These are phyloP conservation scores for Colletotrichum scovillei DNA, from an alignment of 2,329 filamentous ascomycete species.

Conservation along the genomic window DNA sequence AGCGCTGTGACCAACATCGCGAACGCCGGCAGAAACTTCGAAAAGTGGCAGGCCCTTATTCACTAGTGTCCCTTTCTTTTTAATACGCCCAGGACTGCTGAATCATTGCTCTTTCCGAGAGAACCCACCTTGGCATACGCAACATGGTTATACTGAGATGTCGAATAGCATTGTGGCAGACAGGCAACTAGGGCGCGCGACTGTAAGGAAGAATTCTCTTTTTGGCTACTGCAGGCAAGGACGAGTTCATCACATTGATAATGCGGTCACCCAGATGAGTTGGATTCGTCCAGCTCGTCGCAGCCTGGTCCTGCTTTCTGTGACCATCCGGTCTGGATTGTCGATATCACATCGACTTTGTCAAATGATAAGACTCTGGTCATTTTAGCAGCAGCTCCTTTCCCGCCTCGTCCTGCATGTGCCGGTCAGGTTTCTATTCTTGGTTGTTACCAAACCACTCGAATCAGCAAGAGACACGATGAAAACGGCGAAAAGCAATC, in stretches of 20 bases:
- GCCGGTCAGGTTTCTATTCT: not conserved
- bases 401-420: not conserved
- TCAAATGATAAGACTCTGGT: not conserved
- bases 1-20: not conserved
- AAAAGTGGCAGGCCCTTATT: not conserved
- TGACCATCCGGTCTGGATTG: constrained; percentile 6
- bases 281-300: not conserved
- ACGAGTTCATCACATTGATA: not conserved
- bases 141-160: not conserved
- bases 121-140: not conserved
- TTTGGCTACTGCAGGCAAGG: not conserved
- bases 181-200: not conserved
- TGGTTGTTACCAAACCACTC: not conserved
- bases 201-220: not conserved
- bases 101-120: not conserved
- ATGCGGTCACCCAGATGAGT: not conserved
- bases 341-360: not conserved
- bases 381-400: not conserved
- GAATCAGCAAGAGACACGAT: constrained; percentile 13
- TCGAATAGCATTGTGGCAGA: not conserved
- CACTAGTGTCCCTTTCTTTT: not conserved
- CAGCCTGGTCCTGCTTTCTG: not conserved
- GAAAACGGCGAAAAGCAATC: not conserved
- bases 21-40: not conserved
- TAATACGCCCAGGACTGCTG: not conserved